Percentiles rank a stretch among this genome's conserved stretches.
Conservation (phyloP, 176 grass and related monocot species). For the Avena atlantica region DNA sequence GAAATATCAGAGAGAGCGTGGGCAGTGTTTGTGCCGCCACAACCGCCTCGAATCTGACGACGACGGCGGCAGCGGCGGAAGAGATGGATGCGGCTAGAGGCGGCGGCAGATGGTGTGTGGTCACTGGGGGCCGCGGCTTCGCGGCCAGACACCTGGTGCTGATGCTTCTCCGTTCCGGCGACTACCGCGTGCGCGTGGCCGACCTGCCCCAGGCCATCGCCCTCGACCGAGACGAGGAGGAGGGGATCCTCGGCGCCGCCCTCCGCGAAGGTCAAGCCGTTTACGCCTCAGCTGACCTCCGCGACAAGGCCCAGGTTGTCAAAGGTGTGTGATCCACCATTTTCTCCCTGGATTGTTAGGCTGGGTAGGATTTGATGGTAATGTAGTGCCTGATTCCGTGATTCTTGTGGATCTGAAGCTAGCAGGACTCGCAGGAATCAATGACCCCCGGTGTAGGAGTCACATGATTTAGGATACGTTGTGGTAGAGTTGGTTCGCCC, state of each 20-base stretch:
- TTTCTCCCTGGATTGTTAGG: slow-evolving; percentile 12
- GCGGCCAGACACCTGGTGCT: slow-evolving; percentile 78
- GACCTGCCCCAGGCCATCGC: slow-evolving; percentile 67
- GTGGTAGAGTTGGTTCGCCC: neutral
- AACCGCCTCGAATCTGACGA: slow-evolving; percentile 34
- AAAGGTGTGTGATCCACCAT: slow-evolving; percentile 58
- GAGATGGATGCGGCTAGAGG: slow-evolving; percentile 35
- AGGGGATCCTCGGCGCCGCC: slow-evolving; percentile 67
- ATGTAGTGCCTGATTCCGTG: neutral
- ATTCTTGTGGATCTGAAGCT: neutral
- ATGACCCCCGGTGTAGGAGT: neutral
- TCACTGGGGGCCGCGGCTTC: slow-evolving; percentile 89
- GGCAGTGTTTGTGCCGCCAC: neutral
- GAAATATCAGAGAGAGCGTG: neutral
- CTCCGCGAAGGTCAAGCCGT: slow-evolving; percentile 64
- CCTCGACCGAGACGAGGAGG: slow-evolving; percentile 76
- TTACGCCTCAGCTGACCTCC: slow-evolving; percentile 82
- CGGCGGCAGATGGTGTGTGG: slow-evolving; percentile 71
- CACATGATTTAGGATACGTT: neutral
- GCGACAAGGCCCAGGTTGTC: slow-evolving; percentile 73
- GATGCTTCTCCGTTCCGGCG: slow-evolving; percentile 75
- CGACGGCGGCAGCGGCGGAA: slow-evolving; percentile 15
- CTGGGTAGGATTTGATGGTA: neutral
- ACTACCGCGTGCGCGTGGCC: slow-evolving; percentile 82
- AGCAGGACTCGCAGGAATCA: neutral